Conservation (phyloP, 1,284 basidiomycete species). For the Vanrija humicola region DNA sequence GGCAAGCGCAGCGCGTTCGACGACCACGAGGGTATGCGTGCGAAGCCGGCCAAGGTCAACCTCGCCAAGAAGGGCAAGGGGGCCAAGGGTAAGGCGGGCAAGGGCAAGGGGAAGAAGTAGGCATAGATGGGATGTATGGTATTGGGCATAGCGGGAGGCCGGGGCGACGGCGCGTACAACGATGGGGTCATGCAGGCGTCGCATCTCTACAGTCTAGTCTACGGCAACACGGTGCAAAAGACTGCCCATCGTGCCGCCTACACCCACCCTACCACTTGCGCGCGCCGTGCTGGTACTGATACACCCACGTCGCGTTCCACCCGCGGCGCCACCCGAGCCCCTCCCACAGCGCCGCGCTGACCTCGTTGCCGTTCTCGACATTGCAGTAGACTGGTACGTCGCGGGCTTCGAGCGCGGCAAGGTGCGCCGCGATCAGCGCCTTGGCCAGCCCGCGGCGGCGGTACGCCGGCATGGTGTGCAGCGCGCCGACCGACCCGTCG, state of each 20-base stretch:
- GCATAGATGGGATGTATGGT: too few relatives aligned
- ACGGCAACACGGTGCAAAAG: too few relatives aligned
- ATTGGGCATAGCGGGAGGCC: too few relatives aligned
- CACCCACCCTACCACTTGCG: neutral
- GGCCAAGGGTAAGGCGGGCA: conserved; percentile 29
- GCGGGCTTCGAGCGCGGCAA: conserved; percentile 1
- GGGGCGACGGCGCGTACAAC: too few relatives aligned
- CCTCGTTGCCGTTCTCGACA: conserved; percentile 18
- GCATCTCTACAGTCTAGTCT: too few relatives aligned
- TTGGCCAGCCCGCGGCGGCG: conserved; percentile 25
- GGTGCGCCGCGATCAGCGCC: conserved; percentile 15
- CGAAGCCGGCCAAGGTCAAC: conserved; percentile 38
- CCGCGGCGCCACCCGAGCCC: conserved; percentile 19
- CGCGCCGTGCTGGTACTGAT: neutral
- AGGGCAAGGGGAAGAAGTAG: conserved; percentile 15
- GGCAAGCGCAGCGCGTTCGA: conserved; percentile 33
- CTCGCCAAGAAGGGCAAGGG: conserved; percentile 39
- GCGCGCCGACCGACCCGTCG: conserved; percentile 24
- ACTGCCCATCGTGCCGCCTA: too few relatives aligned
- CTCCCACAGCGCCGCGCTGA: conserved; percentile 20
- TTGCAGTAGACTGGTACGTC: conserved; percentile 9
- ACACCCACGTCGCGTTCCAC: conserved; percentile 19
- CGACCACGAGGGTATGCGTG: conserved; percentile 42
- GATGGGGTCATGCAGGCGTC: too few relatives aligned
- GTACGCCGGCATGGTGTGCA: conserved; percentile 21